These are phyloP conservation scores for Fraxinus velutina DNA, from an alignment of 305 asterid species.

Conservation along the genomic window DNA sequence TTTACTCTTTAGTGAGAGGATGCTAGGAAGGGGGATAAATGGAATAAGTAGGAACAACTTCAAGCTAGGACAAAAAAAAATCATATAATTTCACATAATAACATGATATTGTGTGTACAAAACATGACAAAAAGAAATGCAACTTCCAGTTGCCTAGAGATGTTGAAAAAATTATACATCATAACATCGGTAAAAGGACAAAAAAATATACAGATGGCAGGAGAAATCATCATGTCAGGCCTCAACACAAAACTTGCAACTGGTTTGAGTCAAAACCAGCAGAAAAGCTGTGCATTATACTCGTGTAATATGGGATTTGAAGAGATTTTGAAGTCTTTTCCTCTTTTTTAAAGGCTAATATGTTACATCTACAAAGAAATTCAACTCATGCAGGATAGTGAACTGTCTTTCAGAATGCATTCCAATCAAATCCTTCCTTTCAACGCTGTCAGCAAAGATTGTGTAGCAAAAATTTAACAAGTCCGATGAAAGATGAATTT, in stretches of 20 bases:
- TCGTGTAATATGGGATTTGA: neutral
- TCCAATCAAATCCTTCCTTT: neutral
- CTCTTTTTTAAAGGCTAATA: neutral
- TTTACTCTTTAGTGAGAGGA: too few species aligned
- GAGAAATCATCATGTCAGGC: neutral
- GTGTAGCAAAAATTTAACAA: neutral
- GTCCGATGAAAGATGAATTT: neutral
- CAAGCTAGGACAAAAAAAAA: neutral
- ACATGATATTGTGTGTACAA: neutral
- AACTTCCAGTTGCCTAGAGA: neutral
- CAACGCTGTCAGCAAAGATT: neutral
- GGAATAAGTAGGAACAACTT: neutral
- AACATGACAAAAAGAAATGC: neutral
- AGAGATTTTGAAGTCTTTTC: neutral
- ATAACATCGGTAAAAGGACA: neutral
- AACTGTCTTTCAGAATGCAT: neutral
- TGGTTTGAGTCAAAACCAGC: neutral
- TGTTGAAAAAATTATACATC: neutral
- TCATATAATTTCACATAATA: neutral
- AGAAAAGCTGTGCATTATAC: neutral
- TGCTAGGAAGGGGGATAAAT: neutral
- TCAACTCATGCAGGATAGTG: neutral
- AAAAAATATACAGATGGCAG: neutral
- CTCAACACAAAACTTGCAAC: neutral
- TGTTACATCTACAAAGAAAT: neutral